These are phyloP conservation scores for Tuber indicum DNA, from an alignment of 495 filamentous ascomycete genomes.

Conservation along the genomic window DNA sequence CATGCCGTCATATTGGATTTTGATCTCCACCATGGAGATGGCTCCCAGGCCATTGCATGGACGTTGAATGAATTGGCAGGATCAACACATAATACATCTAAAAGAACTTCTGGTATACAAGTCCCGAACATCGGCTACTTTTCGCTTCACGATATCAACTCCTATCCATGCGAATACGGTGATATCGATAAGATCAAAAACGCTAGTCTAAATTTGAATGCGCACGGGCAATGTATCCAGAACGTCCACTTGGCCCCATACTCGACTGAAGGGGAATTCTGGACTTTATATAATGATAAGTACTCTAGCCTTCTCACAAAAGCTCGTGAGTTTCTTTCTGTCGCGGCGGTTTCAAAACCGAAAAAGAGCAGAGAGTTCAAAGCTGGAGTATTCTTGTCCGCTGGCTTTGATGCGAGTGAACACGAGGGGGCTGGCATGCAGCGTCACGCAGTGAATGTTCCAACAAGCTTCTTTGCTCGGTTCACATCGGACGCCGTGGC, in stretches of 20 bases:
- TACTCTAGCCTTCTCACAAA: constrained; percentile 73
- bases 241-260: constrained; percentile 91
- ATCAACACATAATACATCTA: constrained; percentile 56
- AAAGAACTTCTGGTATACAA: constrained; percentile 57
- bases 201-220: constrained; percentile 85
- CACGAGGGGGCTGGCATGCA: constrained; percentile 92
- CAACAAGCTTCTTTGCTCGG: constrained; percentile 89
- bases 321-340: constrained; percentile 64
- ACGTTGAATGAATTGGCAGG: constrained; percentile 62
- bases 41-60: constrained; percentile 89
- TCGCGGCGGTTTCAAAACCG: constrained; percentile 51
- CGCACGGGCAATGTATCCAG: constrained; percentile 87
- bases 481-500: constrained; percentile 77
- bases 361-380: constrained; percentile 56
- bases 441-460: constrained; percentile 86
- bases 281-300: constrained; percentile 70
- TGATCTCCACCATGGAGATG: constrained; percentile 93
- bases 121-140: constrained; percentile 71
- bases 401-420: constrained; percentile 94
- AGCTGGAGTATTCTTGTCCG: constrained; percentile 86
- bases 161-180: constrained; percentile 85
- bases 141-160: constrained; percentile 95
- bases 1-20: constrained; percentile 97
- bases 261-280: constrained; percentile 75
- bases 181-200: constrained; percentile 84